A percentile compares a stretch with the other conserved stretches of the same genome.
These are phyloP conservation scores for Suillus tomentosus DNA, from an alignment of 768 basidiomycete species.

Conservation along the genomic window DNA sequence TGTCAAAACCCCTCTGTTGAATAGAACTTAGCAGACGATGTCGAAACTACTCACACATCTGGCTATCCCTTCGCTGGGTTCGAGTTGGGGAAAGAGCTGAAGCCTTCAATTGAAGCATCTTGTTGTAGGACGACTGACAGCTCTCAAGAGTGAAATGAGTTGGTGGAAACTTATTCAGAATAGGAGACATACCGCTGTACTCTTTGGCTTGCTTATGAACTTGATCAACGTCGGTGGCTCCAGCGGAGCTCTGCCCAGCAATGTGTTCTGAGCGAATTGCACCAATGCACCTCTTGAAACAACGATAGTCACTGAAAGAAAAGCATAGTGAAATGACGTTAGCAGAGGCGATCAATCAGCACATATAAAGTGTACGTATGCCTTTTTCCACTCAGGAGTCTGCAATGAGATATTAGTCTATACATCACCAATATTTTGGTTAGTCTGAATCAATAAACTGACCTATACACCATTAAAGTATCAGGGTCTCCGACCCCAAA, in stretches of 20 bases:
- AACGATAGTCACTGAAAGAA: slow-evolving; percentile 62
- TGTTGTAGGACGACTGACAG: background rate
- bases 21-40: too few species aligned
- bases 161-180: background rate
- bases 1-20: slow-evolving; percentile 7
- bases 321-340: background rate
- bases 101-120: background rate
- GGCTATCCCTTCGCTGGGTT: slow-evolving; percentile 7
- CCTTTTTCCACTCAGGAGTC: slow-evolving; percentile 62
- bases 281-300: slow-evolving; percentile 66
- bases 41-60: slow-evolving; percentile 16
- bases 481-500: too few species aligned
- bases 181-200: background rate
- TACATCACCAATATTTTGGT: background rate
- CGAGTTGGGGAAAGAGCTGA: background rate
- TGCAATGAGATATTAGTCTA: slow-evolving; percentile 26
- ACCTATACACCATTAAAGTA: slow-evolving; percentile 67
- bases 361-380: slow-evolving; percentile 26
- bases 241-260: slow-evolving; percentile 18
- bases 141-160: background rate
- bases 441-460: background rate
- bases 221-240: slow-evolving; percentile 8
- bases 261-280: slow-evolving; percentile 47
- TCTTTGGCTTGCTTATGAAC: slow-evolving; percentile 9
- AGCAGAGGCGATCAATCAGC: slow-evolving; percentile 1